phyloP scores from a whole-genome alignment of 768 basidiomycete species.

The Pisolithus microcarpus region DNA sequence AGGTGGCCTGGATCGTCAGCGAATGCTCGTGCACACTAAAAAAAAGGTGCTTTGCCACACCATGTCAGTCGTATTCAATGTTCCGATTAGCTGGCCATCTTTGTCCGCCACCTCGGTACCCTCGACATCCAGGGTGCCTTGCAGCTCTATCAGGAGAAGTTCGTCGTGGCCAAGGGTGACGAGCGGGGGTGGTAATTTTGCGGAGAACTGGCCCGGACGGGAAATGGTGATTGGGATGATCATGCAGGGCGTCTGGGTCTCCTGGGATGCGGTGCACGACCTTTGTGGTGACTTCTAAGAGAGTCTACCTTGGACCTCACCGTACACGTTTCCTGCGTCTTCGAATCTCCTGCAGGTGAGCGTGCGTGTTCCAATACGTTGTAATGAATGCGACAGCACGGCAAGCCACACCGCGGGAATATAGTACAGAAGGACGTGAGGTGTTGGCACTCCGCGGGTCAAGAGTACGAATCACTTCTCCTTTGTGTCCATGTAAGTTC shows the following conservation, averaged over 20 bases:
- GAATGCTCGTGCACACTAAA: background rate
- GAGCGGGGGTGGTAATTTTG: constrained; percentile 54
- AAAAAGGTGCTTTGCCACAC: constrained; percentile 32
- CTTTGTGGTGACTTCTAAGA: no score
- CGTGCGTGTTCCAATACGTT: no score
- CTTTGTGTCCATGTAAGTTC: no score
- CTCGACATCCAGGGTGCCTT: constrained; percentile 74
- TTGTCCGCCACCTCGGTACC: constrained; percentile 42
- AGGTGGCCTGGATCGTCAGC: constrained; percentile 1
- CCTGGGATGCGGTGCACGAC: no score
- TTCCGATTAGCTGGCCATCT: constrained; percentile 73
- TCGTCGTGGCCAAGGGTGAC: constrained; percentile 73
- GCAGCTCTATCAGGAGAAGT: constrained; percentile 79
- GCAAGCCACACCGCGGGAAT: no score
- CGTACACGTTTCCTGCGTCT: no score
- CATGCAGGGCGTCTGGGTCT: constrained; percentile 33
- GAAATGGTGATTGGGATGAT: constrained; percentile 51
- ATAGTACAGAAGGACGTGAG: no score
- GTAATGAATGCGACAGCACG: no score
- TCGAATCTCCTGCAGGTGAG: no score
- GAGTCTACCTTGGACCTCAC: no score
- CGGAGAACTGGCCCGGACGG: constrained; percentile 26
- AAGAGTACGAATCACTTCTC: no score
- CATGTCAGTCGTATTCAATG: constrained; percentile 55
- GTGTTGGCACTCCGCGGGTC: no score